Base-by-base conservation (phyloP, 140 eudicot genomes). In the Cichorium intybus region DNA sequence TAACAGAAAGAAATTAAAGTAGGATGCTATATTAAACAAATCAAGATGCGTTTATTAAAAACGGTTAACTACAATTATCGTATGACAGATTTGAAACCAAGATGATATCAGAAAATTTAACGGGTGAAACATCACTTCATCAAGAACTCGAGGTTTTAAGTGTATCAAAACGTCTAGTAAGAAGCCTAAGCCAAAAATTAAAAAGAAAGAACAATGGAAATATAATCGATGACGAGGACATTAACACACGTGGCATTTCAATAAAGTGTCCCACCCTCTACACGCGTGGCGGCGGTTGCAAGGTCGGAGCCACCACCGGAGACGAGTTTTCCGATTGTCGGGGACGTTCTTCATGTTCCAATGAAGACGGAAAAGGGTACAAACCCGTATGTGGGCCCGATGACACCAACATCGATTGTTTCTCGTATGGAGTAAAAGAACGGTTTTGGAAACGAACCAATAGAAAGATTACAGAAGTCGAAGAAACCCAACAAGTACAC, bases 231-330 rank as follows among this genome's bases (percentile, higher is more conserved):
- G 96, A 77, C 34, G 89, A 85, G 67, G 93, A 79, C 14, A 81
- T 75, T 17, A 56, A 77, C 21, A 56, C 62, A 0, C 54, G 65
- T 15, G 93, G 95, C 39, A 66, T 88, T 34, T 93, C 97, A 3
- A 24, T 83, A 49, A 81, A 83, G 41, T 88, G 99, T 62, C 95
- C 92, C 14, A 79, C 84, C 35, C 48, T 85, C 45, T 92, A 85
- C 69, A 79, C 84, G 10, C 79, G 85, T 41, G 86, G 80, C 28
- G 97, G 97, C 17, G 99, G 97, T 62, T 93, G 99, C 81, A 88
- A 82, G 80, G 99, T 93, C 11, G 89, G 99, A 31, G 96, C 95
- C 43, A 89, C 87, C 34, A 85, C 82, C 11, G 60, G 72, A 37
- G 97, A 88, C 62, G 97, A 93, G 12, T 72, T 73, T 57, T 57